These are phyloP conservation scores for Calocybe indica DNA, from an alignment of 768 basidiomycete genomes.

Conservation along the genomic window DNA sequence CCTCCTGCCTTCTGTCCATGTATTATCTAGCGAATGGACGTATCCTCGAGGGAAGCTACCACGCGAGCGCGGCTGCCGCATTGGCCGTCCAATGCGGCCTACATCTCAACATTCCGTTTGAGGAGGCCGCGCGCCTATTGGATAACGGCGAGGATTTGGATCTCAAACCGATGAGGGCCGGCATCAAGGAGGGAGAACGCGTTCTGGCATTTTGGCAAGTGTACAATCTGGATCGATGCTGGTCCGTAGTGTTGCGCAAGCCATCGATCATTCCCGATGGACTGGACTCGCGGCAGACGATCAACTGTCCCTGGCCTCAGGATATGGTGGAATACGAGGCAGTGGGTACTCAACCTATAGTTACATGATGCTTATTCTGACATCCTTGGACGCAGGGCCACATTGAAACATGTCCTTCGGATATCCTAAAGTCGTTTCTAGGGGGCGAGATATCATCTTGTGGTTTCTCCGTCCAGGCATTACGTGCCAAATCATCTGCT, in stretches of 20 bases:
- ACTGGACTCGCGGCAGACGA: slow-evolving; percentile 47
- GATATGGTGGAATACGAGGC: slow-evolving; percentile 65
- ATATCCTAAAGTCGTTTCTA: slow-evolving; percentile 60
- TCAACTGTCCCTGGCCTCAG: slow-evolving; percentile 76
- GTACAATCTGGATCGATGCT: slow-evolving; percentile 74
- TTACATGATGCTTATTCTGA: slow-evolving; percentile 9
- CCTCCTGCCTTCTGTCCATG: slow-evolving; percentile 66
- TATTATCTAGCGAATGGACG: slow-evolving; percentile 78
- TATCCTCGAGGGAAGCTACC: slow-evolving; percentile 72
- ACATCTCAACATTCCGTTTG: slow-evolving; percentile 36
- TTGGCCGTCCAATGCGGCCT: slow-evolving; percentile 72
- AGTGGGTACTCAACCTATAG: slow-evolving; percentile 33
- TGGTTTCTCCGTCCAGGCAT: slow-evolving; percentile 57
- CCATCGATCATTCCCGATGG: slow-evolving; percentile 64
- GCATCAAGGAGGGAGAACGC: slow-evolving; percentile 62
- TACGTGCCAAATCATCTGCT: slow-evolving; percentile 73
- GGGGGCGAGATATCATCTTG: slow-evolving; percentile 48
- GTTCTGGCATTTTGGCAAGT: slow-evolving; percentile 82
- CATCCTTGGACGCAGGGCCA: slow-evolving; percentile 42
- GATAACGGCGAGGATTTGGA: slow-evolving; percentile 28
- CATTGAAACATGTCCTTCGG: slow-evolving; percentile 44
- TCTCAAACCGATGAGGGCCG: slow-evolving; percentile 52
- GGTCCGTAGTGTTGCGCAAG: slow-evolving; percentile 70
- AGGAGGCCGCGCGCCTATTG: slow-evolving; percentile 6
- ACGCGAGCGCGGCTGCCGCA: slow-evolving; percentile 68